Percentiles rank a stretch among this genome's conserved stretches.
Evolutionary conservation across 169 alveolate species (phyloP).

Genomic region (Plasmodium fragile): DNA sequence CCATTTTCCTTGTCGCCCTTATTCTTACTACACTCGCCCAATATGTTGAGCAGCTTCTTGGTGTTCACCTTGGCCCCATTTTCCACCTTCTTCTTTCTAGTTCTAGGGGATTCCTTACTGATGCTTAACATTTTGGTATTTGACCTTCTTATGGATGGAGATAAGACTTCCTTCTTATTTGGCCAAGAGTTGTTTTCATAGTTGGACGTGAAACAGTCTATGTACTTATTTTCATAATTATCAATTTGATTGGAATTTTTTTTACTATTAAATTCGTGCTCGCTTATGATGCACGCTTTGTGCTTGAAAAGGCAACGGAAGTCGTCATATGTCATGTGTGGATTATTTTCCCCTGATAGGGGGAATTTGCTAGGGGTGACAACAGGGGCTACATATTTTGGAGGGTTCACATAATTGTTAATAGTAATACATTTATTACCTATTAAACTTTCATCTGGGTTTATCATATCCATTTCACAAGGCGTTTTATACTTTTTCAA

Average conservation of each 20-base stretch:
- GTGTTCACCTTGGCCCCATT: conserved; percentile 10
- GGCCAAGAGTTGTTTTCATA: conserved; percentile 68
- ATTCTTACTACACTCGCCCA: neutral
- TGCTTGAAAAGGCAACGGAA: conserved; percentile 53
- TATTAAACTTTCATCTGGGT: conserved; percentile 75
- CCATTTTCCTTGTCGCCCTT: neutral
- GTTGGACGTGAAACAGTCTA: neutral
- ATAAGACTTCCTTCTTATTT: conserved; percentile 41
- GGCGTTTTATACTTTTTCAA: conserved; percentile 69
- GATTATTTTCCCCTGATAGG: conserved; percentile 57
- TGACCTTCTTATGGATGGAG: conserved; percentile 1
- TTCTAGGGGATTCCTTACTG: conserved; percentile 26
- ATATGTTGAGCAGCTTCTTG: conserved; percentile 4
- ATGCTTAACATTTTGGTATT: neutral
- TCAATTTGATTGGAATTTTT: conserved; percentile 5
- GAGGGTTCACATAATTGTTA: conserved; percentile 74
- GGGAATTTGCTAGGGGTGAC: conserved; percentile 55
- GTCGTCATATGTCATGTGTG: conserved; percentile 50
- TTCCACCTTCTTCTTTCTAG: conserved; percentile 14
- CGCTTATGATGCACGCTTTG: conserved; percentile 70
- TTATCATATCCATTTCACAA: conserved; percentile 71
- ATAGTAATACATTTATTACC: conserved; percentile 76
- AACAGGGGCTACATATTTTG: conserved; percentile 49
- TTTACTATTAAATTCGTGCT: conserved; percentile 70
- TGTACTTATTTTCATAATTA: conserved; percentile 18